Evolutionary conservation across 1,139 yeast genomes (phyloP), one percentile per base, ranked within the genome.

Genomic region (Pichia sp.): DNA sequence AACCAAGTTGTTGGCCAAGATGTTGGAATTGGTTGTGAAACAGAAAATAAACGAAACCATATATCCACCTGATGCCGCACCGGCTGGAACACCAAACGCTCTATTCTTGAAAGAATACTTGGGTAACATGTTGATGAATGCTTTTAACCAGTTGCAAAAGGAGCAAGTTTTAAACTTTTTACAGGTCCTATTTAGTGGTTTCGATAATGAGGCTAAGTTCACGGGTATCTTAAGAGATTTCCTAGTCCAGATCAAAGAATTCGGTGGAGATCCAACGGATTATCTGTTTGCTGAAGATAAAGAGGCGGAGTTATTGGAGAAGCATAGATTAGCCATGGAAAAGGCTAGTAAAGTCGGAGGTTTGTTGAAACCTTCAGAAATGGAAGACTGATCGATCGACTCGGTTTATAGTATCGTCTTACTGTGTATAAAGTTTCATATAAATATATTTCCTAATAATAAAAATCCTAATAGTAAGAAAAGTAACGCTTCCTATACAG

Each of bases 271-370:
- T 68, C 78, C 87, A 48, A 87, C 95, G 34, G 97, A 90, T 68
- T 95, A 93, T 68, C 75, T 93, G 68, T 95, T 85, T 72, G 96
- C 96, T 19, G 99, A 93, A 66, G 99, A 93, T 65, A 86, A 85
- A 66, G 96, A 89, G 68, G 75, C 76, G 51, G 96, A 90, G 68
- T 71, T 81, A 57, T 73, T 76, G 60, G 95, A 87, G 68, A 82
- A 82, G 67, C 80, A 76, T 59, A 80, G 78, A 66, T 67, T 77
- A 56, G 95, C 88, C 63, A 83, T 85, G 64, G 95, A 89, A 69
- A 82, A 80, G 61, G 97, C 96, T 54, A 74, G 87, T 64, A 84
- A 82, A 73, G 86, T 93, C 58, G 98, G 98, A 62, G 99, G 99
- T 50, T 78, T 93, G 68, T 75, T 93, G 66, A 93, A 91, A 69